These are phyloP conservation scores for Luffa aegyptiaca DNA, from an alignment of 306 rosid species.

Conservation along the genomic window DNA sequence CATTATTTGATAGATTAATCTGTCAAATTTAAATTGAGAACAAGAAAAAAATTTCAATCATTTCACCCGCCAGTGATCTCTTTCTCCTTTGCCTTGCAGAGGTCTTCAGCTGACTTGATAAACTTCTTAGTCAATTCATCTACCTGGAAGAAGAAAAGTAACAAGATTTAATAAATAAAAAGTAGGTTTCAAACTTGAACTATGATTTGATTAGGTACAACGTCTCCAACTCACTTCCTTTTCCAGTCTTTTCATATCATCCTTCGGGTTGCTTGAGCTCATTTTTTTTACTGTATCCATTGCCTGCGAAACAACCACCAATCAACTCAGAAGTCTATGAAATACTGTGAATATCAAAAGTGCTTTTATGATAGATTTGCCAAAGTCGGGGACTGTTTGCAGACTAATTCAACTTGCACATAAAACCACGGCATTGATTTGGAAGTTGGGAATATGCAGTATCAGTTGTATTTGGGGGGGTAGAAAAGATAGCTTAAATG, in stretches of 20 bases:
- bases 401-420: not conserved
- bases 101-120: conserved; percentile 72
- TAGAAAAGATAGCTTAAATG: not conserved
- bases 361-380: not conserved
- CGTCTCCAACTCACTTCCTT: conserved; percentile 54
- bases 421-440: not conserved
- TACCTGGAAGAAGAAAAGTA: conserved; percentile 31
- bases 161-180: not conserved
- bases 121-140: conserved; percentile 79
- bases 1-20: not conserved
- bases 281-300: conserved; percentile 79
- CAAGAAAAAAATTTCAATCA: not conserved
- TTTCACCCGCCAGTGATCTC: conserved; percentile 49
- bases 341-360: not conserved
- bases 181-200: not conserved
- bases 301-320: conserved; percentile 39
- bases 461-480: not conserved
- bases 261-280: conserved; percentile 62
- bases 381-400: no score
- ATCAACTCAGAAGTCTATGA: conserved; percentile 6
- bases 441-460: not conserved
- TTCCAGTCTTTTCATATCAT: conserved; percentile 79
- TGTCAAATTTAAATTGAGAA: conserved; percentile 2
- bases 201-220: not conserved
- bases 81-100: conserved; percentile 77